These are phyloP conservation scores for Metarhizium guizhouense DNA, from an alignment of 2,329 filamentous ascomycete genomes.

Conservation along the genomic window DNA sequence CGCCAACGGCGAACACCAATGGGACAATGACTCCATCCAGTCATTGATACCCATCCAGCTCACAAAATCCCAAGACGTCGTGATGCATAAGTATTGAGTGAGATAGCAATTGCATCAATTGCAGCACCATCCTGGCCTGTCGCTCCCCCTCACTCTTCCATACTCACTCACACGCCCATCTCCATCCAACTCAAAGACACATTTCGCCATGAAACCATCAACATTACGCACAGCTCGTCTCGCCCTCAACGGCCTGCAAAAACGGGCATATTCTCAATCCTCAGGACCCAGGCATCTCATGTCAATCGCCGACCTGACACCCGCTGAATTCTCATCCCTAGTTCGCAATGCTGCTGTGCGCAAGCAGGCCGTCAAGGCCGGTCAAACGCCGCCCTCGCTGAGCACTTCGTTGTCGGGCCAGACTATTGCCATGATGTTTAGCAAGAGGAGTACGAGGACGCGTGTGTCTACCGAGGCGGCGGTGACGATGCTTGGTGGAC, in stretches of 20 bases:
- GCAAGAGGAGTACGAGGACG: constrained; percentile 88
- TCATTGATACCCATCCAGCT: background rate
- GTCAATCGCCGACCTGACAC: constrained; percentile 78
- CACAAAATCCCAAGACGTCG: background rate
- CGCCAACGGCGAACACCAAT: background rate
- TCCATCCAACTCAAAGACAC: background rate
- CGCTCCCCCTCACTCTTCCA: background rate
- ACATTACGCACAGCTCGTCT: constrained; percentile 23
- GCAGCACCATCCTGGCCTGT: background rate
- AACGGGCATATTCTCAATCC: constrained; percentile 33
- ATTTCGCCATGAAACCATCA: constrained; percentile 23
- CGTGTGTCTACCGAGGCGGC: constrained; percentile 90
- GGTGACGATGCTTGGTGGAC: constrained; percentile 77
- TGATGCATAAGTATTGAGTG: background rate
- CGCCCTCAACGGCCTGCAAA: constrained; percentile 27
- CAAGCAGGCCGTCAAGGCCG: constrained; percentile 70
- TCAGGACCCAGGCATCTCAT: constrained; percentile 70
- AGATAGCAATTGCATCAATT: background rate
- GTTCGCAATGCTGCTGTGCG: constrained; percentile 72
- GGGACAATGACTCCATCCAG: background rate
- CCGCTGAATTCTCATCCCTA: constrained; percentile 69
- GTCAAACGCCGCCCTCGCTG: constrained; percentile 44
- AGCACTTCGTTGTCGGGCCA: constrained; percentile 58
- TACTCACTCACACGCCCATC: background rate
- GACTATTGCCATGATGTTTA: constrained; percentile 93